Base-by-base conservation (phyloP, 129 eudicot species). In the Flaveria bidentis region DNA sequence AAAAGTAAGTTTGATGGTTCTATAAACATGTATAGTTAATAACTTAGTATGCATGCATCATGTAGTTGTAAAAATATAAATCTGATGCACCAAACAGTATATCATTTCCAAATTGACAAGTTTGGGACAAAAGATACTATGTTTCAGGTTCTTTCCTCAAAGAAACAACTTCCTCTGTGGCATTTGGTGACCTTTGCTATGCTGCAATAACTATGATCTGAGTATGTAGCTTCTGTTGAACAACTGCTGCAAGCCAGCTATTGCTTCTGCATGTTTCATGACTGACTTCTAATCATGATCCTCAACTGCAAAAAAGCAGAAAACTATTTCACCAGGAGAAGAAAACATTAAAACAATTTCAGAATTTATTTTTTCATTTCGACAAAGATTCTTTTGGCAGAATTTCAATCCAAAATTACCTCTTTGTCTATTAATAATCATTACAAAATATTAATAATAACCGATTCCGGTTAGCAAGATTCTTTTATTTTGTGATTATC, bases 261-360 rank as follows among this genome's bases (percentile, higher is more conserved):
- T 75, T 17, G 60, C 71, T 36, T 36, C 41, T 36, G 41, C 41
- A 5, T 36, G 71, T 44, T 61, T 74, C 45, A 55, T 25, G 17
- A 75, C 60, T 52, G 78, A 12, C 60, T 60, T 62, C 44, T 9
- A 63, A 63, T 50, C 63, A 75, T 75, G 63, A 75, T 75, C 79
- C 72, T 75, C 62, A 75, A 30, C 18, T 26, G 33, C 72, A 17
- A 25, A 62, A 62, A 72, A 46, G 9, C 20, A 18, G 14, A 28
- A 26, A 45, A 45, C n/a, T n/a, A 25, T 23, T 53, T 52, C 69
- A 60, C 69, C 61, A 60, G 41, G 12, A 23, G 12, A 23, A 25
- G 45, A 62, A 74, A 20, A 41, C 47, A 45, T 6, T 2, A 25
- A 44, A 42, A 46, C 13, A 50, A 44, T 10, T 3, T 36, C 65